Percentiles rank a stretch among this genome's conserved stretches.
phyloP scores from a whole-genome alignment of 305 asterid species.

The Ruellia speciosa region DNA sequence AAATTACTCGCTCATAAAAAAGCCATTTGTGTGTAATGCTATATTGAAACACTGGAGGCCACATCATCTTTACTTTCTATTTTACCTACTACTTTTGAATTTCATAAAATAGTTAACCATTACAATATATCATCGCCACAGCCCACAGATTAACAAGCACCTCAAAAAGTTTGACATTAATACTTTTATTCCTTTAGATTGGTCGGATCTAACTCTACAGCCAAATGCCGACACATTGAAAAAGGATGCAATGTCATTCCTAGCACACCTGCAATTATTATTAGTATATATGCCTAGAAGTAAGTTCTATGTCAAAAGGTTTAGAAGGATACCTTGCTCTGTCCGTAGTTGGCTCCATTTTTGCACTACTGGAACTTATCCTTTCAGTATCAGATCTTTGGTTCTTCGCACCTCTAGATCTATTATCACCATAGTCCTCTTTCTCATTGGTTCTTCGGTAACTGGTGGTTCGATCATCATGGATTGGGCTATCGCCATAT shows the following conservation, averaged over 20 bases:
- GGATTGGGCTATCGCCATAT: constrained; percentile 55
- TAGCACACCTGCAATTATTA: constrained; percentile 62
- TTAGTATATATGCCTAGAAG: constrained; percentile 45
- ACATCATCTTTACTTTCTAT: not conserved
- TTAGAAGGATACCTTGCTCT: constrained; percentile 64
- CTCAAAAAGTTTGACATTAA: not conserved
- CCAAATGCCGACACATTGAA: not conserved
- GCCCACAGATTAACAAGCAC: not conserved
- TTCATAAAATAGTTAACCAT: not conserved
- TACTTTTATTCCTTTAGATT: not conserved
- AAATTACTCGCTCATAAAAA: not conserved
- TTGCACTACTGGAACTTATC: constrained; percentile 32
- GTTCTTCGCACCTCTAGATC: constrained; percentile 59
- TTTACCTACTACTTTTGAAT: not conserved
- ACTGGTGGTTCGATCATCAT: constrained; percentile 52
- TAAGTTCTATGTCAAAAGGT: constrained; percentile 50
- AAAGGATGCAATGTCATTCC: not conserved
- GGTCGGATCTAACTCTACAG: not conserved
- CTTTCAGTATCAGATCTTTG: constrained; percentile 59
- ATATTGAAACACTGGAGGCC: not conserved
- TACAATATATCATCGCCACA: not conserved
- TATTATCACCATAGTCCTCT: constrained; percentile 57
- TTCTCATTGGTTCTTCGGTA: constrained; percentile 51
- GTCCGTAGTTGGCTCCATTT: constrained; percentile 44
- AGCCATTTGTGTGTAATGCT: not conserved